A percentile compares a stretch with the other conserved stretches of the same genome.
Conservation (phyloP, 2,329 filamentous ascomycete genomes). For the Septoria petroselini region DNA sequence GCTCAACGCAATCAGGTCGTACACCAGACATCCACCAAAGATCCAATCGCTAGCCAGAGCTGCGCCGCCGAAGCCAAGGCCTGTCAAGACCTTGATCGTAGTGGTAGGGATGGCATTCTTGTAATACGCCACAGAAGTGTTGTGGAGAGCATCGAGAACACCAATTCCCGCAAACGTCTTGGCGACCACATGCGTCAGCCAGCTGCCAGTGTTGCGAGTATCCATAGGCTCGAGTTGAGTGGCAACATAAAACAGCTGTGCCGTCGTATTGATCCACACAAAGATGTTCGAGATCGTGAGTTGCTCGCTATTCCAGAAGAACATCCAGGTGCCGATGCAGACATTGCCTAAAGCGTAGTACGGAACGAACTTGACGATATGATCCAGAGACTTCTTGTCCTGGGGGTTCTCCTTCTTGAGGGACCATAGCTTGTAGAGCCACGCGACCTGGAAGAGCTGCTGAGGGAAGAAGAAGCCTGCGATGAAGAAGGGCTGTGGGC, state of each 20-base stretch:
- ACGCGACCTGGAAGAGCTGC: slow-evolving; percentile 57
- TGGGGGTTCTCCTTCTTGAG: slow-evolving; percentile 43
- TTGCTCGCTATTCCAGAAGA: slow-evolving; percentile 57
- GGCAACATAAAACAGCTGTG: slow-evolving; percentile 55
- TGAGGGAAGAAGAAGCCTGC: slow-evolving; percentile 61
- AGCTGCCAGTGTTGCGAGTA: slow-evolving; percentile 49
- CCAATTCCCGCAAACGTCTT: slow-evolving; percentile 62
- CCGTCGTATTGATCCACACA: slow-evolving; percentile 55
- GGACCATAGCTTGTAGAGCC: slow-evolving; percentile 57
- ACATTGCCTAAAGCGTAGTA: slow-evolving; percentile 57
- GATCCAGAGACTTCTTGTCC: slow-evolving; percentile 45
- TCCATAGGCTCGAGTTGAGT: slow-evolving; percentile 48
- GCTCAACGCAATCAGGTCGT: slow-evolving; percentile 55
- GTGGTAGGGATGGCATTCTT: slow-evolving; percentile 47
- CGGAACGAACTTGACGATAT: slow-evolving; percentile 55
- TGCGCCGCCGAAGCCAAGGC: slow-evolving; percentile 52
- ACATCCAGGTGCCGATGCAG: slow-evolving; percentile 59
- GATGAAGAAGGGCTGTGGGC: slow-evolving; percentile 58
- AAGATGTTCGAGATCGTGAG: slow-evolving; percentile 55
- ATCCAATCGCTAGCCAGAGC: slow-evolving; percentile 58
- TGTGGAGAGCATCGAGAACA: slow-evolving; percentile 59
- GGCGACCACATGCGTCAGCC: slow-evolving; percentile 57
- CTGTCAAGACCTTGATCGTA: slow-evolving; percentile 53
- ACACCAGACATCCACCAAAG: slow-evolving; percentile 58
- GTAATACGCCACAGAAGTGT: slow-evolving; percentile 56